Evolutionary conservation across 345 rosid genomes (phyloP).

Genomic region (Lenwebbia sp.): DNA sequence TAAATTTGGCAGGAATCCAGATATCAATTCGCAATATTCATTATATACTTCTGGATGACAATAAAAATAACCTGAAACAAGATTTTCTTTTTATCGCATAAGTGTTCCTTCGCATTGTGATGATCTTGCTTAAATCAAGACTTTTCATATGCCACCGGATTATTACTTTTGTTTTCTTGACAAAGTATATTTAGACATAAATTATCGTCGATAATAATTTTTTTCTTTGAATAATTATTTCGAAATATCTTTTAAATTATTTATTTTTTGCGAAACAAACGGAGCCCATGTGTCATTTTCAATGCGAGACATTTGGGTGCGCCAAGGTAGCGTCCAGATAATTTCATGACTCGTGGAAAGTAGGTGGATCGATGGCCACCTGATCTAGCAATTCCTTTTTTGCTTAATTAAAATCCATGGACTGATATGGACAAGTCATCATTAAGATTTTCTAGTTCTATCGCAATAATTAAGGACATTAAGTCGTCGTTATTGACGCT

Average conservation of each 20-base stretch:
- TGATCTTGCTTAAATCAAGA: background rate
- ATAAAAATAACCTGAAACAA: background rate
- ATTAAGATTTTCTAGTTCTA: background rate
- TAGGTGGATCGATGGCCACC: background rate
- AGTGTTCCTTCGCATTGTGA: background rate
- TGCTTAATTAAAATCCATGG: background rate
- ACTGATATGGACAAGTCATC: background rate
- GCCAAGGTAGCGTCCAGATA: background rate
- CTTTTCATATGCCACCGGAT: background rate
- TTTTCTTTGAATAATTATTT: no score
- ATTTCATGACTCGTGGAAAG: background rate
- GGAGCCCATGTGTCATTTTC: no score
- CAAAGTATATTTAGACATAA: no score
- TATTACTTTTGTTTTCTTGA: background rate
- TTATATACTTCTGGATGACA: background rate
- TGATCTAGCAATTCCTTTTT: background rate
- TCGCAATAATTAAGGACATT: background rate
- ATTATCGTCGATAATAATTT: no score
- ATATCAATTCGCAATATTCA: background rate
- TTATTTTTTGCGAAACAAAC: no score
- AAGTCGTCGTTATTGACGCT: background rate
- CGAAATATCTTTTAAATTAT: no score
- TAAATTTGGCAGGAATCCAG: background rate
- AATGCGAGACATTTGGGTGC: background rate
- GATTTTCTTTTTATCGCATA: background rate